These are phyloP conservation scores for Miscanthus lutarioriparius DNA, from an alignment of 176 grass and related monocot species.

Conservation along the genomic window DNA sequence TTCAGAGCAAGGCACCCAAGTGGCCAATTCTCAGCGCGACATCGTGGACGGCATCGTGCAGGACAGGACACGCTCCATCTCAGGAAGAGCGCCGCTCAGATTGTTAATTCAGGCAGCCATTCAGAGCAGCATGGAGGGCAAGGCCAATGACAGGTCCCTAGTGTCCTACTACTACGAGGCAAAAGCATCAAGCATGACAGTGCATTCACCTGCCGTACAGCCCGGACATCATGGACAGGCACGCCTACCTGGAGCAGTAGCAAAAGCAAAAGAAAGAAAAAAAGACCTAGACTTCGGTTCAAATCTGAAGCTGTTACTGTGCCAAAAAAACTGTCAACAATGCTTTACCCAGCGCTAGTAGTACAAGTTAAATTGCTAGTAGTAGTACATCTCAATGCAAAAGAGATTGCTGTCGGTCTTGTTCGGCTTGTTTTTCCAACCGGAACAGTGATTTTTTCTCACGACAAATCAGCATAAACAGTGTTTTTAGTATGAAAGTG, in stretches of 20 bases:
- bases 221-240: not conserved
- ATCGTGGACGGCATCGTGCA: not conserved
- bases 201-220: slow-evolving; percentile 12
- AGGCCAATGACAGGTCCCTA: not conserved
- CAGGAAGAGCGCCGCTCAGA: slow-evolving; percentile 19
- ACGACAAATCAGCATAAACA: no score
- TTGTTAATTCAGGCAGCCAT: not conserved
- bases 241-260: not conserved
- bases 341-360: not conserved
- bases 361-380: not conserved
- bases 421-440: no score
- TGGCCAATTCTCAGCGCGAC: no score
- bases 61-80: slow-evolving; percentile 8
- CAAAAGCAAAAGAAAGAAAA: not conserved
- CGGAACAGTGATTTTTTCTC: no score
- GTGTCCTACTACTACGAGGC: not conserved
- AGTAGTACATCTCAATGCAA: not conserved
- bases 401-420: no score
- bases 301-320: not conserved
- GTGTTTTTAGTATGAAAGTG: no score
- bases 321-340: not conserved
- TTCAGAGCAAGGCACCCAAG: not conserved
- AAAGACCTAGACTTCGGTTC: not conserved
- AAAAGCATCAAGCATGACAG: not conserved
- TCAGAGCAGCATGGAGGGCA: not conserved